A percentile compares a stretch with the other conserved stretches of the same genome.
Conservation (phyloP, 805 yeast species). For the Saccharomycopsis olivae region DNA sequence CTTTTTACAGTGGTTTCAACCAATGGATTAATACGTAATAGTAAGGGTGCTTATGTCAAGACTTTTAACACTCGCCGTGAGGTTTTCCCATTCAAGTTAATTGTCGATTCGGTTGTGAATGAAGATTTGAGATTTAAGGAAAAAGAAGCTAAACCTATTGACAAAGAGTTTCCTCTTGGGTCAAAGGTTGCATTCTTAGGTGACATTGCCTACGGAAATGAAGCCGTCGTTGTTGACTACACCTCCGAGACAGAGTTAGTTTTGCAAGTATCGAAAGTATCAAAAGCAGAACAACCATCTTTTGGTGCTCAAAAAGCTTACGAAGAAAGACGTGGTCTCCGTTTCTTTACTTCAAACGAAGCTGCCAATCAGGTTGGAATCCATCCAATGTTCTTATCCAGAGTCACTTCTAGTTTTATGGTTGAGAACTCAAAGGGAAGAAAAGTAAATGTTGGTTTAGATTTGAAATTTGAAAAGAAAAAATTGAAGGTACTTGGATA, state of each 20-base stretch:
- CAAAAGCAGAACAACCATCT: constrained; percentile 43
- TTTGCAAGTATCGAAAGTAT: constrained; percentile 42
- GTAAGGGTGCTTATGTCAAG: constrained; percentile 69
- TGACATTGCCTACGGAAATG: constrained; percentile 78
- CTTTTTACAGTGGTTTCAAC: constrained; percentile 66
- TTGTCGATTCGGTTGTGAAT: constrained; percentile 64
- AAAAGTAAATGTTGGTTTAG: constrained; percentile 66
- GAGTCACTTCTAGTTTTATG: constrained; percentile 63
- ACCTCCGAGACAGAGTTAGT: constrained; percentile 35
- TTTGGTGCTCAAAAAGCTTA: constrained; percentile 53
- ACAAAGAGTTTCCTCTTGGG: constrained; percentile 69
- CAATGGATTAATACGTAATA: constrained; percentile 61
- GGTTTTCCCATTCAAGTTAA: constrained; percentile 64
- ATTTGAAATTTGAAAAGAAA: constrained; percentile 69
- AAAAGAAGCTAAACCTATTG: constrained; percentile 65
- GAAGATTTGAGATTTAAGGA: constrained; percentile 67
- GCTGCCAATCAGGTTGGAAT: constrained; percentile 49
- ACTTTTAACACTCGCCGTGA: constrained; percentile 46
- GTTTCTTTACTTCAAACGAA: constrained; percentile 55
- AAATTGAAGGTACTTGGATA: constrained; percentile 83
- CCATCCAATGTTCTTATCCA: constrained; percentile 59
- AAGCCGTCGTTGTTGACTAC: constrained; percentile 57
- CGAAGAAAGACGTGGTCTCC: constrained; percentile 43
- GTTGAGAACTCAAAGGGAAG: constrained; percentile 43
- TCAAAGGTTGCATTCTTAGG: constrained; percentile 73